Base-by-base conservation (phyloP, 768 basidiomycete species). In the Neoboletus magnificus region DNA sequence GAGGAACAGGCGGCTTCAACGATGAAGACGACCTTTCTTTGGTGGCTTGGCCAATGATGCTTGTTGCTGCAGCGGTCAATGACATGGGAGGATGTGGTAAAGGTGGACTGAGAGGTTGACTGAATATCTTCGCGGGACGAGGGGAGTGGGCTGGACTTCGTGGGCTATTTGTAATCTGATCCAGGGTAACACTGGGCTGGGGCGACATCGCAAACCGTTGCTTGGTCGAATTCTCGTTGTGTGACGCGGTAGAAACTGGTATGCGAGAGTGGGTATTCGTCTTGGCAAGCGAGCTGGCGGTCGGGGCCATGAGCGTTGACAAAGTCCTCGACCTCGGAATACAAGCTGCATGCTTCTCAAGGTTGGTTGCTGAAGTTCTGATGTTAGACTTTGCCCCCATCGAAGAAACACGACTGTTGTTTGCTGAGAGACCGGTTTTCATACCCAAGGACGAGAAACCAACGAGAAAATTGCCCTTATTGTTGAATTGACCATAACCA, bases 221-320 rank as follows among this genome's bases (percentile, higher is more conserved):
- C 45, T 63, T 70, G 8, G 48, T 59, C 18, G 48, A 42, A 36
- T 64, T 59, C 54, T 69, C 62, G 8, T 36, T 43, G 7, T 58
- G 33, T 9, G 61, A 45, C 42, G 54, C 35, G 23, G 48, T 40
- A 10, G 70, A 52, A 39, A 62, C 61, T 23, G 71, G 67, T 40
- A 65, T 61, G 13, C 66, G 68, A 32, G 68, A 53, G 23, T 63
- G 62, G 13, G 39, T 52, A 36, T 57, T 73, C 23, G 66, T 74
- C 73, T 84, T 88, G 3, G 89, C 89, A 23, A 90, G 72, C 1
- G 89, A 91, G 62, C 87, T 89, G 2, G 85, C 88, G 1, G 89
- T 91, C 0, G 89, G 89, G 1, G 88, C 87, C 48, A 87, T 72
- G 13, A 91, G 74, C 36, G 84, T 79, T 3, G 82, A 81, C 8